phyloP scores from a whole-genome alignment of 768 basidiomycete genomes.

The Scleroderma bovista region DNA sequence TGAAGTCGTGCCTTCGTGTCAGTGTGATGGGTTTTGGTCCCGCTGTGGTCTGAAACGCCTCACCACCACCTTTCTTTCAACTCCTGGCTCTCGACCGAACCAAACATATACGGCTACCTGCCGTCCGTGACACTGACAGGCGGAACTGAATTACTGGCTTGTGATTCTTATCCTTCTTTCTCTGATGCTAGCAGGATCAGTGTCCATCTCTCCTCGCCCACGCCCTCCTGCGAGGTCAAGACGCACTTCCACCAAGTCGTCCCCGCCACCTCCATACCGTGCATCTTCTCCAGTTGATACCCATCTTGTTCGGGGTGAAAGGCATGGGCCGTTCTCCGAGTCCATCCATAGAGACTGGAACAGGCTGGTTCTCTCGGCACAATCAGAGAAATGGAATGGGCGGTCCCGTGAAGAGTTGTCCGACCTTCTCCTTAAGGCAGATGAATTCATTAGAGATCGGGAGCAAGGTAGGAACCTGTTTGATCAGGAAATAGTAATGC shows the following conservation, averaged over 20 bases:
- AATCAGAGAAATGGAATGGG: constrained; percentile 49
- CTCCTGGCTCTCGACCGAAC: not conserved
- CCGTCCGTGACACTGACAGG: not conserved
- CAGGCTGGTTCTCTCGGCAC: constrained; percentile 21
- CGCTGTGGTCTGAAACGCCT: no score
- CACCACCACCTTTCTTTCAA: not conserved
- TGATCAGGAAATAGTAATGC: constrained; percentile 1
- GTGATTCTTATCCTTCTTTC: not conserved
- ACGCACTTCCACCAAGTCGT: constrained; percentile 37
- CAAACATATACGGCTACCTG: no score
- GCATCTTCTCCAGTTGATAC: constrained; percentile 31
- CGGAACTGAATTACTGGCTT: not conserved
- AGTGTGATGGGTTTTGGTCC: no score
- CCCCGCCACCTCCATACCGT: constrained; percentile 57
- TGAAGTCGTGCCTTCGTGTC: no score
- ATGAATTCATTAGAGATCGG: constrained; percentile 68
- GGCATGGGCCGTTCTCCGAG: constrained; percentile 31
- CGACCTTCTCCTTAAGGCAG: constrained; percentile 64
- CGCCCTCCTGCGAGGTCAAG: constrained; percentile 66
- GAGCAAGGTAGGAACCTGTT: constrained; percentile 56
- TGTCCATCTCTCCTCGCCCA: constrained; percentile 47
- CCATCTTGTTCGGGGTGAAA: constrained; percentile 22
- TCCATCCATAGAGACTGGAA: constrained; percentile 11
- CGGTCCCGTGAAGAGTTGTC: constrained; percentile 71
- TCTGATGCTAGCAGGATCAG: constrained; percentile 32